Evolutionary conservation across 805 yeast genomes (phyloP), one percentile per base, ranked within the genome.

Genomic region (Kluyveromyces dobzhanskii): DNA sequence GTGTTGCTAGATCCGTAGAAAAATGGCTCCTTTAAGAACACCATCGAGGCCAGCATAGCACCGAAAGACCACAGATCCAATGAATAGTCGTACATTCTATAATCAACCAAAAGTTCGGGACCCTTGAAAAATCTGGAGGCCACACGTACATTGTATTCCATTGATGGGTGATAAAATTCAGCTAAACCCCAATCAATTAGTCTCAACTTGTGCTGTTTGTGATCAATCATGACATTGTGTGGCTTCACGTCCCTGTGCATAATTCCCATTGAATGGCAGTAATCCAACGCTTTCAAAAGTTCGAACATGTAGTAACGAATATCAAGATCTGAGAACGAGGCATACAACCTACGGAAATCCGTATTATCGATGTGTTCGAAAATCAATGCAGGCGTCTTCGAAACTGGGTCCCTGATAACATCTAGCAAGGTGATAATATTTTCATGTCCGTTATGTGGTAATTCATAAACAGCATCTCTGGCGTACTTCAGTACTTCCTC

Each of bases 241-340:
- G 97, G 97, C 61, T 88, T 88, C 40, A 88, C 95, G 62, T 88
- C 97, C 57, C 97, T 71, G 57, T 88, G 97, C 78, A 88, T 87
- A 44, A 88, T 85, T 17, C 97, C 97, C 86, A 83, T 83, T 10
- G 95, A 84, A 62, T 88, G 97, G 29, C 88, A 79, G 59, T 75
- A 88, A 57, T 88, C 95, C 49, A 88, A 69, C 10, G 96, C 96
- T 50, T 74, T 78, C 45, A 88, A 69, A 40, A 87, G 67, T 61
- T 85, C 85, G 45, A 75, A 76, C 72, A 87, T 82, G 59, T 88
- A 87, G 65, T 70, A 85, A 49, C 86, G 81, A 46, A 87, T 77
- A 54, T 88, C 96, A 36, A 65, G 53, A 48, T 78, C 80, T 13
- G 83, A 71, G 52, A 88, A 78, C 48, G 78, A 79, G 19, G 95